A percentile compares a stretch with the other conserved stretches of the same genome.
These are phyloP conservation scores for Jamesozyma piceae DNA, from an alignment of 805 yeast genomes.

Conservation along the genomic window DNA sequence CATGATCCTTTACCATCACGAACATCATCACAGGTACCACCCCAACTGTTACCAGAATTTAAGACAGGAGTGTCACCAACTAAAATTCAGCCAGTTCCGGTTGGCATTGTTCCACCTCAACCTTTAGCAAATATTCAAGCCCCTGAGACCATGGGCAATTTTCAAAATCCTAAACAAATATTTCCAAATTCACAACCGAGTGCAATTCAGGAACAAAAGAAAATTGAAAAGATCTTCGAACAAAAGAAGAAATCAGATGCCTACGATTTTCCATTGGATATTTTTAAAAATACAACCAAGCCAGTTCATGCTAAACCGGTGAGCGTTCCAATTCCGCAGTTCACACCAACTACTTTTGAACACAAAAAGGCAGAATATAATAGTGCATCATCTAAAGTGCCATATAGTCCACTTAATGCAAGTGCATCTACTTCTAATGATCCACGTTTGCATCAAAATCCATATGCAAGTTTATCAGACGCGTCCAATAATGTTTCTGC, in stretches of 20 bases:
- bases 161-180: background rate
- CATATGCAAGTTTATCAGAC: constrained; percentile 10
- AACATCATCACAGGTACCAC: background rate
- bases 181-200: background rate
- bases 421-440: no score
- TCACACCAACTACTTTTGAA: constrained; percentile 6
- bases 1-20: background rate
- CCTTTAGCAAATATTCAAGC: background rate
- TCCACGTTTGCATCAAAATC: no score
- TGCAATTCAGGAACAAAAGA: constrained; percentile 12
- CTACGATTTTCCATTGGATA: constrained; percentile 59
- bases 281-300: constrained; percentile 35
- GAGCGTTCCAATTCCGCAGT: constrained; percentile 12
- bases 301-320: constrained; percentile 34
- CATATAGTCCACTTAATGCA: constrained; percentile 2
- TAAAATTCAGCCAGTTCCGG: background rate
- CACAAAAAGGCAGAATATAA: background rate
- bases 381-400: background rate
- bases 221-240: constrained; percentile 31
- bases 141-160: background rate
- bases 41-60: background rate
- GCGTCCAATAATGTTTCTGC: background rate
- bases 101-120: constrained; percentile 1
- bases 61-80: background rate
- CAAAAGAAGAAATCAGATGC: constrained; percentile 62